A percentile compares a stretch with the other conserved stretches of the same genome.
phyloP scores from a whole-genome alignment of 2,329 filamentous ascomycete species.

The Teratosphaeria viscida region DNA sequence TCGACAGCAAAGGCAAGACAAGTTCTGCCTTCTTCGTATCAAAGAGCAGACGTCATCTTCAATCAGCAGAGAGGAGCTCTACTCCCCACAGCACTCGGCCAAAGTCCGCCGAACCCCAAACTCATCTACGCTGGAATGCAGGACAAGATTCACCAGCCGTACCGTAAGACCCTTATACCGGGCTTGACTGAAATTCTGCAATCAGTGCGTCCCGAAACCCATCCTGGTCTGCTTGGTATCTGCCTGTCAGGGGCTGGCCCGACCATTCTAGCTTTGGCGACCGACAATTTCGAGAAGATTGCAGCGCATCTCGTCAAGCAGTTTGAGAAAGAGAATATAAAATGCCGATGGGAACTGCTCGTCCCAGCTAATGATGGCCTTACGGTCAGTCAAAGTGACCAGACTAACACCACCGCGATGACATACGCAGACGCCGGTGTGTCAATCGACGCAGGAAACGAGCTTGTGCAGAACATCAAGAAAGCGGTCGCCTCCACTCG shows the following conservation, averaged over 20 bases:
- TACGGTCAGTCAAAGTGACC: slow-evolving; percentile 27
- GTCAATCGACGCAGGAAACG: slow-evolving; percentile 87
- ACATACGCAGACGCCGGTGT: slow-evolving; percentile 93
- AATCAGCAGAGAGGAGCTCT: slow-evolving; percentile 91
- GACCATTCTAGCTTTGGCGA: slow-evolving; percentile 87
- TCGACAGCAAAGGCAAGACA: slow-evolving; percentile 83
- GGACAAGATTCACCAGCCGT: slow-evolving; percentile 95
- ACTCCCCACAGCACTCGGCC: slow-evolving; percentile 77
- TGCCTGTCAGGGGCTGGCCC: slow-evolving; percentile 92
- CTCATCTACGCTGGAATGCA: slow-evolving; percentile 98
- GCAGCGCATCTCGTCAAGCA: slow-evolving; percentile 57
- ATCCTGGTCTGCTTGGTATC: slow-evolving; percentile 82
- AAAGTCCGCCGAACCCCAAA: slow-evolving; percentile 80
- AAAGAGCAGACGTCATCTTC: slow-evolving; percentile 78
- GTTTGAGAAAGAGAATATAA: slow-evolving; percentile 62
- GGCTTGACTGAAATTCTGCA: slow-evolving; percentile 83
- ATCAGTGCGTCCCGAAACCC: slow-evolving; percentile 77
- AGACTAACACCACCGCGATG: slow-evolving; percentile 31
- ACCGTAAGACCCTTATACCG: slow-evolving; percentile 83
- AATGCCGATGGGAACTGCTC: slow-evolving; percentile 76
- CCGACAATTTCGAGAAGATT: slow-evolving; percentile 78
- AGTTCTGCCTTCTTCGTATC: slow-evolving; percentile 72
- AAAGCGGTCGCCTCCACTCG: slow-evolving; percentile 74
- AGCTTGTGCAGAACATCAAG: slow-evolving; percentile 87
- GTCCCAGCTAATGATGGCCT: slow-evolving; percentile 70